Base-by-base conservation (phyloP, 306 rosid genomes). In the Boehmeria nivea region DNA sequence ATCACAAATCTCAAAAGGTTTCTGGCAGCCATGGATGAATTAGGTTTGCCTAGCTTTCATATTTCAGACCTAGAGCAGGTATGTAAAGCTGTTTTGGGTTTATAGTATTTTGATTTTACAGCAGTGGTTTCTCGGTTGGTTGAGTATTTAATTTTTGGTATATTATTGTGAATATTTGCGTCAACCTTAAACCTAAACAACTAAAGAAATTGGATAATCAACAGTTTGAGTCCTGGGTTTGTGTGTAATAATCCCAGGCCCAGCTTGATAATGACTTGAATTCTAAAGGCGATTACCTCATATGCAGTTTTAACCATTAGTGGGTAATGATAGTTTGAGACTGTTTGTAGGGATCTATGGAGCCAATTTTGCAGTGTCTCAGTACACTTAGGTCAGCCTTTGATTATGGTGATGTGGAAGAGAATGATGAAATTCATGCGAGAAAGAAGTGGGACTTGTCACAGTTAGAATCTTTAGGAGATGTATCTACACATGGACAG, bases 41-140 rank as follows among this genome's bases (percentile, higher is more conserved):
- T 91, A 72, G 96, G 93, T 64, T 71, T 91, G 68, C 77, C 93
- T 23, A 76, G 87, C 57, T 84, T 91, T 78, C 83, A 84, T 67
- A 60, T 73, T 63, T 74, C 81, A 57, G 90, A 74, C 73, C 77
- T 91, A 19, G 84, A 87, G 74, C 83, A 87, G 96, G 98, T 91
- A 82, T 38, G 39, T 61, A 21, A 71, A 63, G 62, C 72, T 8
- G 21, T 15, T 31, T 65, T 56, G 49, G 33, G 3, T 53, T 51
- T 72, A 21, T 17, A 28, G 51, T 53, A 38, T 36, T 31, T 47
- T 38, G 47, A 37, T 52, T 52, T 63, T 64, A n/a, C n/a, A n/a
- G n/a, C 55, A 12, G n/a, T 33, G 28, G 19, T 17, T 51, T 8
- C 31, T 57, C 6, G 12, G 19, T 43, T 51, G 28, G 54, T 36